Evolutionary conservation across 192 early-diverging fungal species (phyloP), one percentile per base, ranked within the genome.

Genomic region (Backusella luteola): DNA sequence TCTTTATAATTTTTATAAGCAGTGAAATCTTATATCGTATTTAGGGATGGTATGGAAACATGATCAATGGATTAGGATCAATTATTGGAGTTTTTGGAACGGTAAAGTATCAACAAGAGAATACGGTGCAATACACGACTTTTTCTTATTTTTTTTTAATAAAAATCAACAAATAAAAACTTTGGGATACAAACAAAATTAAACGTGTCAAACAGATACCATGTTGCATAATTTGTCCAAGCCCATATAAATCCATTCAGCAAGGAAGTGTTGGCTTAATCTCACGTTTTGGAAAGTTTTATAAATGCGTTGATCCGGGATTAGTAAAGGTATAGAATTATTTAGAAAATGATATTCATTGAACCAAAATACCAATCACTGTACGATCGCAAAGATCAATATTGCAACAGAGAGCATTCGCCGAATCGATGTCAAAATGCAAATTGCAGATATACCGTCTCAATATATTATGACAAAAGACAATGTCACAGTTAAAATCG

Each of bases 381-480:
- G 38, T 4, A 17, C 6, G 5, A 21, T 34, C 15, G 26, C 26
- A 39, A 34, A 81, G 77, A 82, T 89, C 34, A 89, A 89, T 78
- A 83, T 84, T 1, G 32, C 85, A 6, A 87, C 86, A 0, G 88
- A 89, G 69, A 42, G 68, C 17, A 56, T 89, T n/a, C 66, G 53
- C 12, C 74, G 71, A 56, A 81, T 87, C 4, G 84, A 89, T 76
- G 80, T 89, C 74, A 87, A 85, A 49, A 76, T 78, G 6, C 87
- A 91, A 74, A 88, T 93, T 21, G 74, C 76, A 52, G 75, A 90
- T 6, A 91, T 96, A 34, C 87, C 89, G 32, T 67, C 80, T 29
- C 92, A 96, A 82, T 80, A 87, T 14, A 92, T 96, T 73, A 93
- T 95, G 83, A 95, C 94, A 44, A 94, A 97, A 80, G 95, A 97